Evolutionary conservation across 371 early-diverging fungal species (phyloP).

Genomic region (Modicella reniformis): DNA sequence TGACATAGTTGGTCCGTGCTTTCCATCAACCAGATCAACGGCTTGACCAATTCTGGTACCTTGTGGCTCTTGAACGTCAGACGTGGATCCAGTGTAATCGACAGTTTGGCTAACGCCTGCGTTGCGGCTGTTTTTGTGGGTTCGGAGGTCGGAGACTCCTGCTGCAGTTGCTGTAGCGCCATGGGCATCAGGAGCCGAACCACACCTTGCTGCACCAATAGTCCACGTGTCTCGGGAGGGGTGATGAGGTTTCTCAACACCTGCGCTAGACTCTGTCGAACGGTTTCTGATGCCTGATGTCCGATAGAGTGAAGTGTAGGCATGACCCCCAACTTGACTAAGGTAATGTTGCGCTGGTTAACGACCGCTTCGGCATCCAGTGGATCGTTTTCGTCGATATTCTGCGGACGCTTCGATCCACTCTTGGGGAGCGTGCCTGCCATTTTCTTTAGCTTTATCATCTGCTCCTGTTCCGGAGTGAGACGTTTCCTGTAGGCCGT

Average conservation of each 20-base stretch:
- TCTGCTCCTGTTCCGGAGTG: constrained; percentile 83
- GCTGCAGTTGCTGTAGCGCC: constrained; percentile 40
- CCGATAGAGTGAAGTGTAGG: constrained; percentile 64
- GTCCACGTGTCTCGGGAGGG: constrained; percentile 76
- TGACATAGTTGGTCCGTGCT: constrained; percentile 73
- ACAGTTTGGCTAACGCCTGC: constrained; percentile 90
- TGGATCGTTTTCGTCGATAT: constrained; percentile 58
- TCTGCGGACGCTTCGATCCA: constrained; percentile 39
- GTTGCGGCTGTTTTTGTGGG: constrained; percentile 61
- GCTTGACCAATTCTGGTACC: constrained; percentile 70
- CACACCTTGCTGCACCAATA: constrained; percentile 86
- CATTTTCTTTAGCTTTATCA: constrained; percentile 77
- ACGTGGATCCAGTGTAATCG: constrained; percentile 88
- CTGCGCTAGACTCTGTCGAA: constrained; percentile 73
- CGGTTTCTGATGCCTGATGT: constrained; percentile 65
- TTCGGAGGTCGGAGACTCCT: constrained; percentile 25
- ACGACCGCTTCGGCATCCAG: constrained; percentile 72
- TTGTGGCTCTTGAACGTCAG: constrained; percentile 80
- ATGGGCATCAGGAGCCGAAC: constrained; percentile 71
- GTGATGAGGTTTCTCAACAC: constrained; percentile 76
- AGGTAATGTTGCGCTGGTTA: constrained; percentile 61
- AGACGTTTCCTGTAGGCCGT: constrained; percentile 75
- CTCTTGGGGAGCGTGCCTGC: constrained; percentile 61
- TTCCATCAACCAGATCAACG: constrained; percentile 67
- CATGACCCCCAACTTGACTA: constrained; percentile 70